A percentile compares a stretch with the other conserved stretches of the same genome.
These are phyloP conservation scores for Hanseniaspora nectarophila DNA, from an alignment of 805 yeast genomes.

Conservation along the genomic window DNA sequence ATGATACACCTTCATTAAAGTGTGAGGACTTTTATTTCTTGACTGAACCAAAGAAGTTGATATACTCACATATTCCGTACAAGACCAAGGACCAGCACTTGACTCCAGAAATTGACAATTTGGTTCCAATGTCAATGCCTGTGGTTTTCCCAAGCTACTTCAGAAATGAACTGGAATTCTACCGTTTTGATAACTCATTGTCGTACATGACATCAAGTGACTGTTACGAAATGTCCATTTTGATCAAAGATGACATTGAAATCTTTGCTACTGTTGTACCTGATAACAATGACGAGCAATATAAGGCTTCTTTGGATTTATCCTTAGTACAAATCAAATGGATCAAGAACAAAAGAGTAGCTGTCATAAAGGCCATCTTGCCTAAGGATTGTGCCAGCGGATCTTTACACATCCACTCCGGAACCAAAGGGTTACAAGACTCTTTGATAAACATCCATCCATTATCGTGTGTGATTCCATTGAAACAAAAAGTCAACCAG, in stretches of 20 bases:
- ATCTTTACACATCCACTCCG: conserved; percentile 62
- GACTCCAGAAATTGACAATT: conserved; percentile 69
- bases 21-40: conserved; percentile 57
- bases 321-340: conserved; percentile 73
- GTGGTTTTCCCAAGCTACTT: conserved; percentile 75
- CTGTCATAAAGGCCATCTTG: conserved; percentile 66
- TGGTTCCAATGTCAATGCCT: conserved; percentile 69
- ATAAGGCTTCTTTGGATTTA: conserved; percentile 28
- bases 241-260: conserved; percentile 61
- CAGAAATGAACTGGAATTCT: conserved; percentile 43
- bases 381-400: conserved; percentile 65
- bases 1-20: conserved; percentile 24
- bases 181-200: conserved; percentile 65
- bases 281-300: conserved; percentile 21
- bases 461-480: conserved; percentile 59
- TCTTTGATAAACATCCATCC: conserved; percentile 52
- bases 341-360: conserved; percentile 51
- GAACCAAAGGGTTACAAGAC: conserved; percentile 47
- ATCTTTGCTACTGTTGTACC: conserved; percentile 45
- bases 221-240: conserved; percentile 63
- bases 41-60: conserved; percentile 58
- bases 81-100: conserved; percentile 73
- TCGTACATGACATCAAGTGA: conserved; percentile 65
- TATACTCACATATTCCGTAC: conserved; percentile 79
- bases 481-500: conserved; percentile 50